phyloP scores from a whole-genome alignment of 805 yeast genomes.

The Debaryomyces prosopidis region DNA sequence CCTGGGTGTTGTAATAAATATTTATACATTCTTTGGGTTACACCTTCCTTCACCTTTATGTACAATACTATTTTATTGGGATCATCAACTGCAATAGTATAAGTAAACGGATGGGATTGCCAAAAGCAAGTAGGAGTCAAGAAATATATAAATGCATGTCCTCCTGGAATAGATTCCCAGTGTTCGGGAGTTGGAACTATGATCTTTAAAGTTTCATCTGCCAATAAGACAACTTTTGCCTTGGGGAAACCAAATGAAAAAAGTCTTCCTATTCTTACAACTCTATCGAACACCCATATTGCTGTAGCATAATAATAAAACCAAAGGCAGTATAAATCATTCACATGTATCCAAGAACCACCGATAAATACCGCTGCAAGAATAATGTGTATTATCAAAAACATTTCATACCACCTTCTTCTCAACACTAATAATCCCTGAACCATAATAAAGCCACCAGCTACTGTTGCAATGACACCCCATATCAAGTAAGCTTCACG shows the following conservation, averaged over 20 bases:
- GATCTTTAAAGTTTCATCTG: conserved; percentile 50
- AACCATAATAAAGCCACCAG: conserved; percentile 43
- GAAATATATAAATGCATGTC: conserved; percentile 59
- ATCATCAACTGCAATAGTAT: conserved; percentile 18
- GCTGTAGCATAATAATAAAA: conserved; percentile 54
- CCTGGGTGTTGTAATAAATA: conserved; percentile 19
- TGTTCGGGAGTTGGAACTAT: conserved; percentile 50
- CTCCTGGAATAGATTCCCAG: conserved; percentile 62
- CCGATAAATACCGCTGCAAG: conserved; percentile 49
- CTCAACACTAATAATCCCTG: conserved; percentile 49
- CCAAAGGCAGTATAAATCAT: conserved; percentile 34
- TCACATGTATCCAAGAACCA: conserved; percentile 54
- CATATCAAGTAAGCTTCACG: conserved; percentile 18
- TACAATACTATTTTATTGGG: conserved; percentile 26
- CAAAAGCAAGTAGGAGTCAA: conserved; percentile 48
- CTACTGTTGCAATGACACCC: conserved; percentile 28
- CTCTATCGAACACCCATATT: conserved; percentile 71
- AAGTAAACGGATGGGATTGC: conserved; percentile 72
- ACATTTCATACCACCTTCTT: conserved; percentile 49
- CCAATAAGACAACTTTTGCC: conserved; percentile 45
- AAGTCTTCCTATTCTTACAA: conserved; percentile 56
- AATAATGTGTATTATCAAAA: conserved; percentile 57
- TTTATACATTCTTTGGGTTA: conserved; percentile 23
- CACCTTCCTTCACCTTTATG: conserved; percentile 35
- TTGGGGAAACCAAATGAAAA: conserved; percentile 59